Evolutionary conservation across 2,329 filamentous ascomycete species (phyloP).

Genomic region (Coniochaeta sp.): DNA sequence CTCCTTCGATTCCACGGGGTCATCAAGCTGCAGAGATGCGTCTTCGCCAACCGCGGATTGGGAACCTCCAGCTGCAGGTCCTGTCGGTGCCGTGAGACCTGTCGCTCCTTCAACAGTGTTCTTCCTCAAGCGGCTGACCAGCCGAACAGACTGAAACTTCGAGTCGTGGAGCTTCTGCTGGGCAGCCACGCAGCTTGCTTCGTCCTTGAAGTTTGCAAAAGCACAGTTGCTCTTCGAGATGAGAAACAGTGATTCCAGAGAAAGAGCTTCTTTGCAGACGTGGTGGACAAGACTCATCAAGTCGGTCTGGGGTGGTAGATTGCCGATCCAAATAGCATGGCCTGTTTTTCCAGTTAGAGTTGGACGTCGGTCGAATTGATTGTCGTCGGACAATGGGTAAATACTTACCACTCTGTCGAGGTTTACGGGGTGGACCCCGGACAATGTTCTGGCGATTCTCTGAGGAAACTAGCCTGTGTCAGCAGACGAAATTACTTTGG

Average conservation of each 20-base stretch:
- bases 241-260: constrained; percentile 83
- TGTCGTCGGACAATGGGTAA: not conserved
- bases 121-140: constrained; percentile 76
- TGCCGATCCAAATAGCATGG: constrained; percentile 93
- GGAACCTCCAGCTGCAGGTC: constrained; percentile 34
- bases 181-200: constrained; percentile 65
- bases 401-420: constrained; percentile 53
- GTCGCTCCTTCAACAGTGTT: constrained; percentile 38
- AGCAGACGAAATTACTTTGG: not conserved
- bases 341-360: constrained; percentile 44
- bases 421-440: constrained; percentile 47
- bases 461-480: constrained; percentile 8
- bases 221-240: constrained; percentile 97
- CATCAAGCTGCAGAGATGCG: not conserved
- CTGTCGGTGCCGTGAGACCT: constrained; percentile 45
- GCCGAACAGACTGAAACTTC: constrained; percentile 73
- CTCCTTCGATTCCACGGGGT: constrained; percentile 1
- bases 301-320: constrained; percentile 76
- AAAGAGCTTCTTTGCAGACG: constrained; percentile 70
- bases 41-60: constrained; percentile 9
- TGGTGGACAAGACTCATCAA: constrained; percentile 84
- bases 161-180: constrained; percentile 87
- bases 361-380: constrained; percentile 5
- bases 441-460: constrained; percentile 33
- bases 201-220: constrained; percentile 89